phyloP scores from a whole-genome alignment of 2,329 filamentous ascomycete species.

The Penicillium sp. region DNA sequence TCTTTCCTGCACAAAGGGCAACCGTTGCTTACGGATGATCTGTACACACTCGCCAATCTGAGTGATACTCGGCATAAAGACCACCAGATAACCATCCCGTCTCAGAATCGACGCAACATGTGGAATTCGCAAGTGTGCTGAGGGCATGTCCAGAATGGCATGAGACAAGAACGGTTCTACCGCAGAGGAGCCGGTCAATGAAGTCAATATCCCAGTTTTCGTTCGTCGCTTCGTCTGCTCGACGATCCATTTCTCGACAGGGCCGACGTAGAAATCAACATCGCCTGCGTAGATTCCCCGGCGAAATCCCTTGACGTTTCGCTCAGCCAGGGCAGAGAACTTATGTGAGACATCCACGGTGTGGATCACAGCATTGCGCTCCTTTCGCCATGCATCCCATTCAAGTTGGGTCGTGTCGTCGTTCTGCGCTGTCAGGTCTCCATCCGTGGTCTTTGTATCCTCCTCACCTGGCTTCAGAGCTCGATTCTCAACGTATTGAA shows the following conservation, averaged over 20 bases:
- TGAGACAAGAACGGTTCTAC: constrained; percentile 70
- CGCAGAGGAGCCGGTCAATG: constrained; percentile 21
- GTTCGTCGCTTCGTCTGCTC: constrained; percentile 54
- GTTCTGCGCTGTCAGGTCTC: constrained; percentile 16
- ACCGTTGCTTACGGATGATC: constrained; percentile 57
- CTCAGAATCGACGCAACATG: constrained; percentile 61
- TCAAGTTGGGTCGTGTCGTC: constrained; percentile 39
- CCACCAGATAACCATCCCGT: constrained; percentile 67
- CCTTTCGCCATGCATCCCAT: constrained; percentile 55
- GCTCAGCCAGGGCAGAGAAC: constrained; percentile 69
- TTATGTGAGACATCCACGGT: constrained; percentile 70
- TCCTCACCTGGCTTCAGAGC: constrained; percentile 32
- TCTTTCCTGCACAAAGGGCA: constrained; percentile 59
- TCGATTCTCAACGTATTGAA: constrained; percentile 38
- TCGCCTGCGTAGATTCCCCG: constrained; percentile 72
- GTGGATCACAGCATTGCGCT: constrained; percentile 73
- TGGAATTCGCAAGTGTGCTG: constrained; percentile 59
- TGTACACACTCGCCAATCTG: constrained; percentile 72
- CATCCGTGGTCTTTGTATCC: constrained; percentile 23
- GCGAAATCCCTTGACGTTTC: constrained; percentile 70
- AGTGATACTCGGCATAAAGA: constrained; percentile 79
- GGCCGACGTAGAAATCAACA: constrained; percentile 75
- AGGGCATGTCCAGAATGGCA: constrained; percentile 75
- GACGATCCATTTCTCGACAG: constrained; percentile 68
- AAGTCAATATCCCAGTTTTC: constrained; percentile 28